Evolutionary conservation across 768 basidiomycete genomes (phyloP).

Genomic region (Leccinum arenicola): DNA sequence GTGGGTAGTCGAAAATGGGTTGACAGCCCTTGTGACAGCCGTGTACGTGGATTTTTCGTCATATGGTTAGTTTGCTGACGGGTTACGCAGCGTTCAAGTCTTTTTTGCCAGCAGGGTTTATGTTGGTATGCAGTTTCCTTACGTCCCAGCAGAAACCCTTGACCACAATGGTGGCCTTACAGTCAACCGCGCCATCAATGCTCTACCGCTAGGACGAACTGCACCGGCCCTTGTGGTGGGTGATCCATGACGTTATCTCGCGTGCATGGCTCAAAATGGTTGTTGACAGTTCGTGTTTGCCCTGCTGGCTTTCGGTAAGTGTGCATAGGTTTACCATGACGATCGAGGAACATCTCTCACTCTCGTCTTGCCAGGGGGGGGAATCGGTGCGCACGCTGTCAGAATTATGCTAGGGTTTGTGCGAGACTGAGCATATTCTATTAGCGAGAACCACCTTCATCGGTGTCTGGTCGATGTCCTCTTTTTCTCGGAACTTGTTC

Average conservation of each 20-base stretch:
- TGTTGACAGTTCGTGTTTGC: slow-evolving; percentile 9
- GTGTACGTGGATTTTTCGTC: slow-evolving; percentile 6
- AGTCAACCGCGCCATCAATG: slow-evolving; percentile 5
- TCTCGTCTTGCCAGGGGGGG: not conserved
- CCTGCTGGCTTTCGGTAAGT: slow-evolving; percentile 11
- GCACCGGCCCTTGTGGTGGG: slow-evolving; percentile 12
- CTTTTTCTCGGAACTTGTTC: slow-evolving; percentile 4
- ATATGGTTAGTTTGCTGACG: not conserved
- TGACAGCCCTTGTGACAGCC: slow-evolving; percentile 16
- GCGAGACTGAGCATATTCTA: slow-evolving; percentile 2
- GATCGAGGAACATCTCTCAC: not conserved
- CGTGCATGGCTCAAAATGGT: not conserved
- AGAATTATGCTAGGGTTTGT: not conserved
- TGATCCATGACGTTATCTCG: not conserved
- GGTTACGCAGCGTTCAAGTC: slow-evolving; percentile 9
- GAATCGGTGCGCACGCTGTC: slow-evolving; percentile 5
- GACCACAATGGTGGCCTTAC: not conserved
- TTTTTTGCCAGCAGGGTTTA: slow-evolving; percentile 14
- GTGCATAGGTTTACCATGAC: not conserved
- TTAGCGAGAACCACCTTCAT: slow-evolving; percentile 13
- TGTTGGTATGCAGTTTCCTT: slow-evolving; percentile 3
- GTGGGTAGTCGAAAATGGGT: slow-evolving; percentile 17
- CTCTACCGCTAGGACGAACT: slow-evolving; percentile 12
- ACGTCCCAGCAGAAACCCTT: not conserved
- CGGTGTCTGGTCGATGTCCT: slow-evolving; percentile 5